Evolutionary conservation across 1,139 yeast genomes (phyloP), one percentile per base, ranked within the genome.

Genomic region (Wickerhamiella pararugosa): DNA sequence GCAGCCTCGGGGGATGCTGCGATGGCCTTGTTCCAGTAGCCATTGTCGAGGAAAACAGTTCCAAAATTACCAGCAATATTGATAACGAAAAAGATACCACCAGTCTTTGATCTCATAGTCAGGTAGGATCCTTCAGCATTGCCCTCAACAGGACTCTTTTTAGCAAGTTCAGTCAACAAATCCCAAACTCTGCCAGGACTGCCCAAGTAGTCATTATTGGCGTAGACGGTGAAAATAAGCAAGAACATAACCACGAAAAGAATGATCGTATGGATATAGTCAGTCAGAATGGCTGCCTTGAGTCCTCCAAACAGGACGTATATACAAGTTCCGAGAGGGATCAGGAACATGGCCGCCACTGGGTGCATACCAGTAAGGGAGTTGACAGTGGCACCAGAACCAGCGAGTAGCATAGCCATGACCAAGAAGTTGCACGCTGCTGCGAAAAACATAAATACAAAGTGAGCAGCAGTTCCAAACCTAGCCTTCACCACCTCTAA

Each of bases 281-380:
- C 96, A 5, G 94, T 83, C 54, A 84, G 65, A 61, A 84, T 82
- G 4, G 94, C 86, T 26, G 95, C 93, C 59, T 80, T 83, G 54
- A 86, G 73, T 54, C 95, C 95, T 47, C 95, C 95, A 51, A 81
- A 79, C 44, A 83, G 62, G 3, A 94, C 84, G 62, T 83, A 84
- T 36, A 81, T 62, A 33, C 82, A 76, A 39, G 82, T 93, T 49
- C 94, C 93, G 28, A 84, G 63, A 2, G 95, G 94, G 41, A 84
- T 67, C 43, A 84, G 63, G 60, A 81, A 78, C 60, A 84, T 75
- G 1, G 86, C 82, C 9, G 94, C 95, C 27, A 76, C 79, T 6
- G 78, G 71, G 57, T 76, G 66, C 86, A 84, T 82, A 1, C 94
- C 94, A 4, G 94, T 82, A 47, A 82, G 65, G 52, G 76, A 80